These are phyloP conservation scores for Colletotrichum australisinense DNA, from an alignment of 2,329 filamentous ascomycete species.

Conservation along the genomic window DNA sequence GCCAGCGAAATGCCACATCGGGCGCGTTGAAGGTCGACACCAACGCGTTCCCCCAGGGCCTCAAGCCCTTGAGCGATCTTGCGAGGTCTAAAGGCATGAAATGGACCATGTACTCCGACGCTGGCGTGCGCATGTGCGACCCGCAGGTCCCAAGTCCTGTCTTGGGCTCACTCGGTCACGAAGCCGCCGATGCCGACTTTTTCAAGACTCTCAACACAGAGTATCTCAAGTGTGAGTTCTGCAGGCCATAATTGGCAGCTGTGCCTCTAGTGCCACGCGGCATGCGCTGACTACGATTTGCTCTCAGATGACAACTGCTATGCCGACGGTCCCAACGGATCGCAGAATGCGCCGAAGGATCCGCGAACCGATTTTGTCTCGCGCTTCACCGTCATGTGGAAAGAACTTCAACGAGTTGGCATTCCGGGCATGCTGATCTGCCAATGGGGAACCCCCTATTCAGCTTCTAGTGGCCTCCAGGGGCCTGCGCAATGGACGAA, in stretches of 20 bases:
- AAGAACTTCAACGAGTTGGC: not conserved
- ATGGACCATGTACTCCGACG: not conserved
- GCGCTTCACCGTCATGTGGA: not conserved
- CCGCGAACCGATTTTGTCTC: not conserved
- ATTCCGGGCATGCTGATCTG: not conserved
- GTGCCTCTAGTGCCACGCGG: not conserved
- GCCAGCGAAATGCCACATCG: not conserved
- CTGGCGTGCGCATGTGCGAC: not conserved
- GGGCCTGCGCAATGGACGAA: not conserved
- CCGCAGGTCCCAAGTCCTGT: not conserved
- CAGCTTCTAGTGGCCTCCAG: not conserved
- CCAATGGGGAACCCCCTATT: not conserved
- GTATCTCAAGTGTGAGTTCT: slow-evolving; percentile 9
- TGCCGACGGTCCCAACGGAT: not conserved
- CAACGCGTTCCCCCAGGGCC: not conserved
- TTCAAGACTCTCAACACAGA: slow-evolving; percentile 17
- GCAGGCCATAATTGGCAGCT: not conserved
- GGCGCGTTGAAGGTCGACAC: not conserved
- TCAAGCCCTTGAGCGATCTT: not conserved
- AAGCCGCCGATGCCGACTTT: slow-evolving; percentile 14
- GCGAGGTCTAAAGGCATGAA: not conserved
- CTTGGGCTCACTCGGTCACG: not conserved
- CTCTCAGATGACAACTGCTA: not conserved
- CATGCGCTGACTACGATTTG: not conserved
- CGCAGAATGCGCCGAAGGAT: not conserved